phyloP scores from a whole-genome alignment of 352 stramenopile species.

The Pythium sukuiense region DNA sequence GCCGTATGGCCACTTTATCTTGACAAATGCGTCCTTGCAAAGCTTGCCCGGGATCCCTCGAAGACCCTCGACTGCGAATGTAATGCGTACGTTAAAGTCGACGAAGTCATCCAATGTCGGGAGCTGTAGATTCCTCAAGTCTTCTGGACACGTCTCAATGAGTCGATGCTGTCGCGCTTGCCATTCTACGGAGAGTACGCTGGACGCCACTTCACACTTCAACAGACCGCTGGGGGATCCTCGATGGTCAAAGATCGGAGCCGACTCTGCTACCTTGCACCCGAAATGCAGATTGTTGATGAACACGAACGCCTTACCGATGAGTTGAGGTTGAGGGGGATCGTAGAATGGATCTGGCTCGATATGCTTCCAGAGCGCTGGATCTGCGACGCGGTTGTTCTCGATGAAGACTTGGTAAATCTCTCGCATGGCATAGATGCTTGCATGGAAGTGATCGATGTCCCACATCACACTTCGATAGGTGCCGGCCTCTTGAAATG shows the following conservation, averaged over 20 bases:
- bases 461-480: conserved; percentile 79
- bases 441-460: conserved; percentile 77
- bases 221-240: conserved; percentile 41
- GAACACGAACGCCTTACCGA: conserved; percentile 74
- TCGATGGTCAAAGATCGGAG: conserved; percentile 57
- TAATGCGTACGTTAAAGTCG: conserved; percentile 55
- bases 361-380: conserved; percentile 24
- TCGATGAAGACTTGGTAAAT: conserved; percentile 89
- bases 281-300: conserved; percentile 61
- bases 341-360: conserved; percentile 80
- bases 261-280: conserved; percentile 54
- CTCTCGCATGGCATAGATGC: conserved; percentile 83
- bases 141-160: conserved; percentile 54
- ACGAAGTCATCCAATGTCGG: conserved; percentile 48
- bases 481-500: conserved; percentile 72
- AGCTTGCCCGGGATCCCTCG: conserved; percentile 67
- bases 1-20: conserved; percentile 44
- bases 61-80: conserved; percentile 51
- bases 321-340: conserved; percentile 57
- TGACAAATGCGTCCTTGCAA: conserved; percentile 68
- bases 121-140: conserved; percentile 37
- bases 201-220: conserved; percentile 63
- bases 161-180: conserved; percentile 63
- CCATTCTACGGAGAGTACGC: conserved; percentile 73
- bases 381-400: conserved; percentile 48